These are phyloP conservation scores for Trichaptum fuscoviolaceum DNA, from an alignment of 768 basidiomycete species.

Conservation along the genomic window DNA sequence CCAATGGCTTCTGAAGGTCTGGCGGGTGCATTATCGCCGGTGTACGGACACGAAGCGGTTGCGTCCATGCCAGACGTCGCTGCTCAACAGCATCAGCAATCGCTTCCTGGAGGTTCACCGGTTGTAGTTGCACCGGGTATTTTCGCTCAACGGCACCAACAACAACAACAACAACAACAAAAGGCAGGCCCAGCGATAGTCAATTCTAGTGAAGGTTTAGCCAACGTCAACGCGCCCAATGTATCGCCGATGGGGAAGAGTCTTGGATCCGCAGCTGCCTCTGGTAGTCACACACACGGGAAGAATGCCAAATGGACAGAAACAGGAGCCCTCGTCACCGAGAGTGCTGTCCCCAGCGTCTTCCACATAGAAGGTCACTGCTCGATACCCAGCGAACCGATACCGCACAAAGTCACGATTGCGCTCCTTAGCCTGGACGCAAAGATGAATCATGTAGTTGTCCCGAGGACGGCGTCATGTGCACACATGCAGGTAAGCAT, in stretches of 20 bases:
- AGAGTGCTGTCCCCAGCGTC: conserved; percentile 47
- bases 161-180: conserved; percentile 14
- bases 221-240: background rate
- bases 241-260: background rate
- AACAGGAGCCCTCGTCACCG: conserved; percentile 40
- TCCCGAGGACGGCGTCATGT: conserved; percentile 15
- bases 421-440: conserved; percentile 19
- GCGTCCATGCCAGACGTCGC: too few relatives aligned
- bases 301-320: conserved; percentile 21
- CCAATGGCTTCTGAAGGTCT: too few relatives aligned
- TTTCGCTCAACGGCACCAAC: too few relatives aligned
- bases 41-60: too few relatives aligned
- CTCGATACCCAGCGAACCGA: conserved; percentile 49
- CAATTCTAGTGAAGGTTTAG: background rate
- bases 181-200: background rate
- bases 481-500: conserved; percentile 36
- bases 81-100: too few relatives aligned
- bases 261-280: conserved; percentile 7
- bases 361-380: conserved; percentile 46
- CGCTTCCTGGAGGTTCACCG: too few relatives aligned
- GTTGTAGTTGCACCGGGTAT: too few relatives aligned
- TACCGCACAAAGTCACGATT: conserved; percentile 35
- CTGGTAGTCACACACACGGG: background rate
- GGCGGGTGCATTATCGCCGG: too few relatives aligned
- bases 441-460: conserved; percentile 20